phyloP scores from a whole-genome alignment of 2,329 filamentous ascomycete species.

The Neofusicoccum kwambonambiense region DNA sequence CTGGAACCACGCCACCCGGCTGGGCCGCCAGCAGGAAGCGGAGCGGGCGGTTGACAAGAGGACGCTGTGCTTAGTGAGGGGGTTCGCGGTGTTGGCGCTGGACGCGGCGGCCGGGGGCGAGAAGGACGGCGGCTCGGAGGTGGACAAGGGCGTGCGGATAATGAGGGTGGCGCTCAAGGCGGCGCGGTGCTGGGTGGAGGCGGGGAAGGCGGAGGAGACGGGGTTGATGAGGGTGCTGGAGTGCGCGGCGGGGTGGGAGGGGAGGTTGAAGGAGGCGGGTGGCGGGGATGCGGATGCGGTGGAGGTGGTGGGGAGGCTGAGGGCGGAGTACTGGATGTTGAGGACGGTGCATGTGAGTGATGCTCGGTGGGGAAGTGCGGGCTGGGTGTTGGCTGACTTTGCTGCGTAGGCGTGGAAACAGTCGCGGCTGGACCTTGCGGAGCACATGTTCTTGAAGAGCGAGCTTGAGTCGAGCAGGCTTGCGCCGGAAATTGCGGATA shows the following conservation, averaged over 20 bases:
- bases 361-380: background rate
- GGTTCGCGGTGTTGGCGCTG: constrained; percentile 67
- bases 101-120: constrained; percentile 35
- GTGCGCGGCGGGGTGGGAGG: constrained; percentile 57
- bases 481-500: constrained; percentile 51
- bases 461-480: constrained; percentile 44
- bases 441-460: constrained; percentile 70
- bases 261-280: constrained; percentile 24
- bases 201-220: constrained; percentile 55
- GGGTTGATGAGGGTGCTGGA: constrained; percentile 63
- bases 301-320: constrained; percentile 41
- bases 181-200: constrained; percentile 62
- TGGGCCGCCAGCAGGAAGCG: constrained; percentile 32
- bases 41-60: background rate
- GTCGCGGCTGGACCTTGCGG: constrained; percentile 69
- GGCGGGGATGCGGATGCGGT: constrained; percentile 21
- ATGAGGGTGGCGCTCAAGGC: constrained; percentile 68
- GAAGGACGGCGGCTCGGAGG: background rate
- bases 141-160: constrained; percentile 49
- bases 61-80: constrained; percentile 22
- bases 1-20: constrained; percentile 66
- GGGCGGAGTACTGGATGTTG: constrained; percentile 64
- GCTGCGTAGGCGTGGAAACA: constrained; percentile 68
- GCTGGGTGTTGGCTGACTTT: constrained; percentile 7
- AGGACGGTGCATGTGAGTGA: constrained; percentile 64